These are phyloP conservation scores for Capsicum chinense DNA, from an alignment of 257 asterid species.

Conservation along the genomic window DNA sequence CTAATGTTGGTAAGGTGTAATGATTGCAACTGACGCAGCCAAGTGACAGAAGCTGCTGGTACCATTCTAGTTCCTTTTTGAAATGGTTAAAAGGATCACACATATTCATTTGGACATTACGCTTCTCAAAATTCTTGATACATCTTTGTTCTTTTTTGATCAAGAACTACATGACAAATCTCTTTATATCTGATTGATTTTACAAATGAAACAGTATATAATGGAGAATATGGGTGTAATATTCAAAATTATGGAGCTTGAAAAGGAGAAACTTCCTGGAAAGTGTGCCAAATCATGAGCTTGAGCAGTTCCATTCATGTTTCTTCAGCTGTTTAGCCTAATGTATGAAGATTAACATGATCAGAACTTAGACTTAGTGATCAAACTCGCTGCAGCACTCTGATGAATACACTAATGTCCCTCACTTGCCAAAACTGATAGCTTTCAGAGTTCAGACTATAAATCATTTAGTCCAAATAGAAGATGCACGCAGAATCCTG, in stretches of 20 bases:
- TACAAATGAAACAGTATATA: background rate
- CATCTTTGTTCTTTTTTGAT: background rate
- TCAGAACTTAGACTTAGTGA: background rate
- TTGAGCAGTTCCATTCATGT: background rate
- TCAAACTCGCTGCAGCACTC: background rate
- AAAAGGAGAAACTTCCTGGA: background rate
- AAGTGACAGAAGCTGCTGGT: background rate
- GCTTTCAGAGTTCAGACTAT: background rate
- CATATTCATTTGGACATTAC: background rate
- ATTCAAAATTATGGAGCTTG: background rate
- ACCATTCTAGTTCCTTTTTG: background rate
- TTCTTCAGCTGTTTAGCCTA: background rate
- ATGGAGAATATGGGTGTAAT: background rate
- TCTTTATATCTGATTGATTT: background rate
- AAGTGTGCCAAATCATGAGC: background rate
- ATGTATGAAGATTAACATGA: background rate
- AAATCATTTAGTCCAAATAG: background rate
- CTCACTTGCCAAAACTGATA: background rate
- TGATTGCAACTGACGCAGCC: background rate
- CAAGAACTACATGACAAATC: background rate
- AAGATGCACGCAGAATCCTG: background rate
- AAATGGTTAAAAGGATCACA: background rate
- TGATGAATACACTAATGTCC: background rate
- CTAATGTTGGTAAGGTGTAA: background rate
- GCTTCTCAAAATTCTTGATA: background rate